Conservation (phyloP, 768 basidiomycete species). For the Leucocoprinus sp. region DNA sequence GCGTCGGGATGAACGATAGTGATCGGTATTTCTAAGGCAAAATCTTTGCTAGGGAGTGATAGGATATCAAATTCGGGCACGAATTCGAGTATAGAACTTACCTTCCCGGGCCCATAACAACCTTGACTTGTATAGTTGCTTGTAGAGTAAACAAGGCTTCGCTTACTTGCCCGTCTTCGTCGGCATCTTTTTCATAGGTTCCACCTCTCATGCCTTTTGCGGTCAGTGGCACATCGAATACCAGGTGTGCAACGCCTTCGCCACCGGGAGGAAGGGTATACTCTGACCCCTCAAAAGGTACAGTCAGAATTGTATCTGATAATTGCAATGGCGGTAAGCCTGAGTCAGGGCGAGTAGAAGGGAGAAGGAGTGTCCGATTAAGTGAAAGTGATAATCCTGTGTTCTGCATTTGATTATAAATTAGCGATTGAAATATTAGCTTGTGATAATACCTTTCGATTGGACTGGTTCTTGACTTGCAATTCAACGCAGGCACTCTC, state of each 20-base stretch:
- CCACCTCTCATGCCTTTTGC: slow-evolving; percentile 63
- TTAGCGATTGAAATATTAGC: slow-evolving; percentile 3
- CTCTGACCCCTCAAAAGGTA: slow-evolving; percentile 67
- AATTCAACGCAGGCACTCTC: slow-evolving; percentile 66
- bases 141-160: slow-evolving; percentile 63
- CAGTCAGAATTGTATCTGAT: slow-evolving; percentile 58
- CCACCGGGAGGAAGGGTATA: slow-evolving; percentile 66
- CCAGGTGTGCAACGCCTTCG: slow-evolving; percentile 73
- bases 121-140: slow-evolving; percentile 51
- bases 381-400: slow-evolving; percentile 56
- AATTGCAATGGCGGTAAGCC: slow-evolving; percentile 43
- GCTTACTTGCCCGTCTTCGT: slow-evolving; percentile 24
- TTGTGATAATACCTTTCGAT: slow-evolving; percentile 50
- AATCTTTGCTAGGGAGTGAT: slow-evolving; percentile 50
- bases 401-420: slow-evolving; percentile 37
- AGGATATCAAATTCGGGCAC: slow-evolving; percentile 6
- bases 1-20: slow-evolving; percentile 58
- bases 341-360: slow-evolving; percentile 22
- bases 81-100: slow-evolving; percentile 20
- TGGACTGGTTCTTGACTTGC: slow-evolving; percentile 75
- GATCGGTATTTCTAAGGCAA: slow-evolving; percentile 55
- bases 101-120: slow-evolving; percentile 53
- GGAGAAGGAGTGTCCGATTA: slow-evolving; percentile 51
- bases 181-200: slow-evolving; percentile 39
- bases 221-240: slow-evolving; percentile 67